These are phyloP conservation scores for Trypanosoma scelopori DNA, from an alignment of 208 protist species.

Conservation along the genomic window DNA sequence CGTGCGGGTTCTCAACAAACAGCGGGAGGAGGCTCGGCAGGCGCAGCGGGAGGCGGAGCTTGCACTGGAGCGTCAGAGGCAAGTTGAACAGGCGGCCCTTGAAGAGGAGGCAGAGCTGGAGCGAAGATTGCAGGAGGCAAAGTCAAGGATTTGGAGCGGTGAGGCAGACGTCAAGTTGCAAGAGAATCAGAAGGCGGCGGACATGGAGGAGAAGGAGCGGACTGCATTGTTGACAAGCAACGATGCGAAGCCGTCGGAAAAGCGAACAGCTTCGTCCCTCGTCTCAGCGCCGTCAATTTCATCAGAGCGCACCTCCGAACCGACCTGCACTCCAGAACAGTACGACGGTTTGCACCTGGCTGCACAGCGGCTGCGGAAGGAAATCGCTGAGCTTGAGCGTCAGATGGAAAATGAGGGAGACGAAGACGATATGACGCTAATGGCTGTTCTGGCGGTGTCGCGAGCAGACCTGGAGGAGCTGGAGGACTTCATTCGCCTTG, in stretches of 20 bases:
- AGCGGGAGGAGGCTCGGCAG: conserved; percentile 62
- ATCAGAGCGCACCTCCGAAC: not conserved
- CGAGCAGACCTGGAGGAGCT: conserved; percentile 87
- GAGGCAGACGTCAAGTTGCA: not conserved
- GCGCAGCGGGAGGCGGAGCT: conserved; percentile 61
- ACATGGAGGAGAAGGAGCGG: too few species aligned
- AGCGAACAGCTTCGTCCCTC: not conserved
- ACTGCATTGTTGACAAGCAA: not conserved
- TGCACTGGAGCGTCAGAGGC: conserved; percentile 54
- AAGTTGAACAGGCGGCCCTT: conserved; percentile 60
- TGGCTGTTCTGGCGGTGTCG: conserved; percentile 87
- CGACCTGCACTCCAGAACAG: conserved; percentile 81
- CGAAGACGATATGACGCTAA: conserved; percentile 92
- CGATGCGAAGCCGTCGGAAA: not conserved
- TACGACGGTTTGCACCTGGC: conserved; percentile 88
- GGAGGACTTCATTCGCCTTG: conserved; percentile 79
- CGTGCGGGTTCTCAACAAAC: conserved; percentile 43
- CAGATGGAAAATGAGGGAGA: conserved; percentile 86
- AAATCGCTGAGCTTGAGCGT: conserved; percentile 77
- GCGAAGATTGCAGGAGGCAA: conserved; percentile 56
- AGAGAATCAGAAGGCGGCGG: not conserved
- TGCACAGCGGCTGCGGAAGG: conserved; percentile 71
- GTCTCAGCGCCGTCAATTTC: not conserved
- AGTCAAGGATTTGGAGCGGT: conserved; percentile 32
- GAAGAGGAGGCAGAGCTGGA: conserved; percentile 65